Evolutionary conservation across 805 yeast genomes (phyloP).

Genomic region (Scheffersomyces amazonensis): DNA sequence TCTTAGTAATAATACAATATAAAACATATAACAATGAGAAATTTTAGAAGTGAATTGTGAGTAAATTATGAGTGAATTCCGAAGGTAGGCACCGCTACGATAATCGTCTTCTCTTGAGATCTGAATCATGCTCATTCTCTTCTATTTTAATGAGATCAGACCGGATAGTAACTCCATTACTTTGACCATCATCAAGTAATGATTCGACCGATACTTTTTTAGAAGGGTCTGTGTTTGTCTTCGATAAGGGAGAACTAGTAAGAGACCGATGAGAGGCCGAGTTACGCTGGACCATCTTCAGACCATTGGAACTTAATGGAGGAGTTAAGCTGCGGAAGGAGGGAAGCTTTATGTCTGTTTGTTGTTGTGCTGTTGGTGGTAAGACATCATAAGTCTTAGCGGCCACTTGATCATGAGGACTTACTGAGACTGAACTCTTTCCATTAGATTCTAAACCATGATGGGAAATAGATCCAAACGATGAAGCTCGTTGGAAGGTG

Average conservation of each 20-base stretch:
- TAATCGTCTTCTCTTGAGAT: conserved; percentile 5
- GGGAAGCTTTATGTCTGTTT: too few relatives aligned
- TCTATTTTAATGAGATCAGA: conserved; percentile 3
- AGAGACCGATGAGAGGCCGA: conserved; percentile 10
- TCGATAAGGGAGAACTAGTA: conserved; percentile 16
- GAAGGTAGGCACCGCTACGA: too few relatives aligned
- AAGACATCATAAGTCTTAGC: background rate
- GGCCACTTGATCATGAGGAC: conserved; percentile 13
- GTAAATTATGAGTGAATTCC: too few relatives aligned
- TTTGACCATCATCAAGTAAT: conserved; percentile 15
- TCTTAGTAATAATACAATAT: too few relatives aligned
- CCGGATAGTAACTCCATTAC: conserved; percentile 3
- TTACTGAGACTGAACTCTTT: conserved; percentile 11
- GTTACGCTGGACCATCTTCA: too few relatives aligned
- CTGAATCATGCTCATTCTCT: conserved; percentile 4
- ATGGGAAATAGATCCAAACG: conserved; percentile 28
- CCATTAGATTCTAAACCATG: conserved; percentile 1
- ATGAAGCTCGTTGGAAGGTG: conserved; percentile 22
- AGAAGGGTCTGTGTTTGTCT: background rate
- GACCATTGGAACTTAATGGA: conserved; percentile 7
- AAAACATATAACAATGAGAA: too few relatives aligned
- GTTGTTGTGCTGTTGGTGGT: background rate
- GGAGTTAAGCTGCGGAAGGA: conserved; percentile 6
- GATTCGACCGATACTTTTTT: conserved; percentile 22
- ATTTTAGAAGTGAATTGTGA: too few relatives aligned